These are phyloP conservation scores for Pseudofabraea citricarpa DNA, from an alignment of 2,329 filamentous ascomycete genomes.

Conservation along the genomic window DNA sequence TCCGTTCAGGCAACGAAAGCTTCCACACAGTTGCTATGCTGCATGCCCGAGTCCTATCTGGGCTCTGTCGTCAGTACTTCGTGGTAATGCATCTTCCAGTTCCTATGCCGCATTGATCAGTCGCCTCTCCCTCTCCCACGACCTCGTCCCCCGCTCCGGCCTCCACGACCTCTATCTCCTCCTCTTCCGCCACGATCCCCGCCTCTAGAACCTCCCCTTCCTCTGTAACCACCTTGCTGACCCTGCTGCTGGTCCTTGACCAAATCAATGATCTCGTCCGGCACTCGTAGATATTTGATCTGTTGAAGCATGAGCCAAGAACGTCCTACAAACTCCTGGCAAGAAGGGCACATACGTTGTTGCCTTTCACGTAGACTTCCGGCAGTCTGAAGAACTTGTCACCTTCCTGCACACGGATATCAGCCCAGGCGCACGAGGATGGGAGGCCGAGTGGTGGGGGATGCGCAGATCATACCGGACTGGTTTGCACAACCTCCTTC, in stretches of 20 bases:
- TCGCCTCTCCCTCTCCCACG: constrained; percentile 21
- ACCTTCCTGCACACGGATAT: constrained; percentile 58
- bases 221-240: constrained; percentile 57
- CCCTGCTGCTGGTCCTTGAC: constrained; percentile 89
- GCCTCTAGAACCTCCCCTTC: constrained; percentile 55
- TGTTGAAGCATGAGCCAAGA: constrained; percentile 2
- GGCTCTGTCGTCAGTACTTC: too few species aligned
- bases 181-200: constrained; percentile 51
- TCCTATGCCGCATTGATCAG: too few species aligned
- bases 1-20: too few species aligned
- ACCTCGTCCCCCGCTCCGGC: constrained; percentile 22
- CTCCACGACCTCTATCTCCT: constrained; percentile 35
- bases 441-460: background rate
- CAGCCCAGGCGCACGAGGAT: constrained; percentile 5
- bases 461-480: constrained; percentile 60
- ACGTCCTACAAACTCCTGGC: constrained; percentile 1
- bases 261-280: constrained; percentile 92
- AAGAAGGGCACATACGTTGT: constrained; percentile 62
- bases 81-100: too few species aligned
- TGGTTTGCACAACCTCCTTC: constrained; percentile 96
- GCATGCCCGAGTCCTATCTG: too few species aligned
- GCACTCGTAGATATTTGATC: constrained; percentile 98
- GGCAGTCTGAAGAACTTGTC: constrained; percentile 89
- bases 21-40: too few species aligned
- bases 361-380: constrained; percentile 94